Base-by-base conservation (phyloP, 2,329 filamentous ascomycete species). In the Claviceps sp. region DNA sequence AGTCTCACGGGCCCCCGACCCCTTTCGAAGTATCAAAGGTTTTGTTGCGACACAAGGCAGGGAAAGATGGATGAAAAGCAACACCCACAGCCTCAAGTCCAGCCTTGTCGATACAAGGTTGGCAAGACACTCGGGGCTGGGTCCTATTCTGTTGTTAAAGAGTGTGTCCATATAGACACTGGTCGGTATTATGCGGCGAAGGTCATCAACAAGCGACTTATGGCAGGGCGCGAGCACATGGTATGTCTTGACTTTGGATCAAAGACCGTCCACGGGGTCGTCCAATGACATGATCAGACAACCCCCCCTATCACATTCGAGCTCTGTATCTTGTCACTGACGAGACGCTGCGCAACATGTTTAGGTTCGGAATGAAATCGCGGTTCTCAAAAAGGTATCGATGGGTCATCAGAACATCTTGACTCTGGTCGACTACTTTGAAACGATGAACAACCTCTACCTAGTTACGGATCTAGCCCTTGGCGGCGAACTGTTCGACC, bases 391-490 rank as follows among this genome's bases (percentile, higher is more conserved):
- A 70, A 85, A 85, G 63, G 91, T 98, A n/a, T 97, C 91, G 1
- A 95, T 98, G 87, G 93, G 93, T 52, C 91, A 98, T 71, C 88
- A 93, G 68, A 98, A 98, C 66, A 97, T 98, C 66, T 74, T 98
- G 55, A 98, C 93, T 1, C 78, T 98, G 54, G 93, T 97, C 62
- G 93, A 98, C 73, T 98, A 97, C 71, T 98, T 98, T 65, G 93
- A 98, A 73, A 98, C 93, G 6, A 95, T 96, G 87, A 97, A 98
- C 73, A 98, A 98, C 70, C 79, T 98, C 58, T 98, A 98, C 68
- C 84, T 98, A 40, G 93, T 98, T 50, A 97, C 93, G 44, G 93
- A 98, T 64, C 85, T 98, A 37, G 93, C 93, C 18, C 82, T 97
- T 18, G 93, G 93, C 57, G 93, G 93, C 60, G 93, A 98, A 69